These are phyloP conservation scores for Pontederia crassipes DNA, from an alignment of 176 grass and related monocot genomes.

Conservation along the genomic window DNA sequence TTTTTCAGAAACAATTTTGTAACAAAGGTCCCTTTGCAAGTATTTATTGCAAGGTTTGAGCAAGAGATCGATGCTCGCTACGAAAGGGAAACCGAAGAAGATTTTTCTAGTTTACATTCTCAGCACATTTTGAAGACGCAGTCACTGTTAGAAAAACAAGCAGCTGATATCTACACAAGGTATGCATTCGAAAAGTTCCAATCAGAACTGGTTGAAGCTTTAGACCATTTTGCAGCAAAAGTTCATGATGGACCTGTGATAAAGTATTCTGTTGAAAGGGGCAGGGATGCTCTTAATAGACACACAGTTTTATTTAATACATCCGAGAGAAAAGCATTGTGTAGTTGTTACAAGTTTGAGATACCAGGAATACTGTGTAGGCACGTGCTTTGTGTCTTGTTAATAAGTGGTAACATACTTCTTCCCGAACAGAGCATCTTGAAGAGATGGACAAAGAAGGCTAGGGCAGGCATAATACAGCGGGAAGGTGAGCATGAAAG, in stretches of 20 bases:
- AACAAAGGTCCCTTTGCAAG: conserved; percentile 34
- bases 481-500: conserved; percentile 33
- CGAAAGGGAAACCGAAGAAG: conserved; percentile 50
- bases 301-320: conserved; percentile 47
- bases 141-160: conserved; percentile 75
- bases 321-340: conserved; percentile 75
- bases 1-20: conserved; percentile 58
- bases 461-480: conserved; percentile 41
- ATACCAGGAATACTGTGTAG: conserved; percentile 73
- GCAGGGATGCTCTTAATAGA: conserved; percentile 34
- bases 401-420: conserved; percentile 38
- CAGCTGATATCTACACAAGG: conserved; percentile 53
- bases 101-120: conserved; percentile 30
- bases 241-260: conserved; percentile 55
- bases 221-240: conserved; percentile 60
- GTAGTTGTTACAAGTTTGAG: conserved; percentile 62
- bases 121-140: conserved; percentile 61
- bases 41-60: conserved; percentile 65
- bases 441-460: conserved; percentile 76
- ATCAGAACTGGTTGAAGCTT: conserved; percentile 57
- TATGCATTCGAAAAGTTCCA: conserved; percentile 67
- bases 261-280: conserved; percentile 65
- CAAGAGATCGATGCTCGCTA: conserved; percentile 43
- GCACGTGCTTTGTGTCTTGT: conserved; percentile 63
- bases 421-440: conserved; percentile 61